phyloP scores from a whole-genome alignment of 202 grass and related monocot species.

The Panicum hallii region DNA sequence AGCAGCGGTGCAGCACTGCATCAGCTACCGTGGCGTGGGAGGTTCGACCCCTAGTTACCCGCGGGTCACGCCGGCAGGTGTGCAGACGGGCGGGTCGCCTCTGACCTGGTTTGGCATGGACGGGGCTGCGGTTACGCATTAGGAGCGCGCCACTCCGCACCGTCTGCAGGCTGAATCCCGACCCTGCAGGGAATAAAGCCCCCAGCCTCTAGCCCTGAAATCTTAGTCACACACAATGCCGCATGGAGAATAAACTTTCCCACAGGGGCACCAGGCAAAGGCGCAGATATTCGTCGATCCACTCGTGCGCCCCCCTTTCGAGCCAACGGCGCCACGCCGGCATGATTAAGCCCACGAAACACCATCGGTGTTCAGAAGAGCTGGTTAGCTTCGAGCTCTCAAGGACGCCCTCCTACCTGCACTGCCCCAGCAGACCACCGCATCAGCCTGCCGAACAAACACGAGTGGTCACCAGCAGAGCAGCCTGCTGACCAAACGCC shows the following conservation, averaged over 20 bases:
- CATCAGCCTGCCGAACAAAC: not conserved
- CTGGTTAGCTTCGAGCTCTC: conserved; percentile 18
- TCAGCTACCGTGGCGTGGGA: no score
- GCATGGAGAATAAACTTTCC: conserved; percentile 31
- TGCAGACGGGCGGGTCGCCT: no score
- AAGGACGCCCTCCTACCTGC: conserved; percentile 7
- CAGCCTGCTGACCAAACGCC: not conserved
- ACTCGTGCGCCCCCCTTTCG: conserved; percentile 32
- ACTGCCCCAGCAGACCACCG: not conserved
- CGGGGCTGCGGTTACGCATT: no score
- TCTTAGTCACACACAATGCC: conserved; percentile 21
- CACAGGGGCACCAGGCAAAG: conserved; percentile 44
- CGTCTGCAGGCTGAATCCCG: not conserved
- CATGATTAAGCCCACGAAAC: not conserved
- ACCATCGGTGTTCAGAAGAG: not conserved
- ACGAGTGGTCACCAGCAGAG: not conserved
- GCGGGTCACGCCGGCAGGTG: no score
- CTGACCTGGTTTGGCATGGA: no score
- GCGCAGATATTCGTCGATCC: conserved; percentile 39
- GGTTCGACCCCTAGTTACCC: no score
- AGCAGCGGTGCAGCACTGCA: no score
- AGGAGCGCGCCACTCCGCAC: no score
- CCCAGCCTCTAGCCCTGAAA: not conserved
- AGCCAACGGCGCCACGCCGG: conserved; percentile 11
- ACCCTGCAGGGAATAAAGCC: conserved; percentile 43